These are phyloP conservation scores for Phylloporus sp. DNA, from an alignment of 768 basidiomycete species.

Conservation along the genomic window DNA sequence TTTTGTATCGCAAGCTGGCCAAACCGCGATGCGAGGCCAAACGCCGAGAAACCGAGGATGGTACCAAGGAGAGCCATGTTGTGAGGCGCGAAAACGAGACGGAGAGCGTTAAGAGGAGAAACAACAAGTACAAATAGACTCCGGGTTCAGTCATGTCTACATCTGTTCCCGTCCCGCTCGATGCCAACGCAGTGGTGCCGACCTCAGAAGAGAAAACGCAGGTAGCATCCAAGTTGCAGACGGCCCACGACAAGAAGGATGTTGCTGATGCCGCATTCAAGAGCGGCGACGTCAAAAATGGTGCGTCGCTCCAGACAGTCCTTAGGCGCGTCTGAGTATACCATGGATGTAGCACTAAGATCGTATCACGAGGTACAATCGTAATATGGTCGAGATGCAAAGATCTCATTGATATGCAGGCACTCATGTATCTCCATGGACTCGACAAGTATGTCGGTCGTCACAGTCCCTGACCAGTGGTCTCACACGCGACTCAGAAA, in stretches of 20 bases:
- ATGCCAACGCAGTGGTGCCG: slow-evolving; percentile 16
- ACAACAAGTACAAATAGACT: slow-evolving; percentile 26
- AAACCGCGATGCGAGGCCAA: slow-evolving; percentile 78
- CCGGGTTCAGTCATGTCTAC: slow-evolving; percentile 17
- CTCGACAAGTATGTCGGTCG: slow-evolving; percentile 61
- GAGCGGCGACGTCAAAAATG: slow-evolving; percentile 52
- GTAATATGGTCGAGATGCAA: background rate
- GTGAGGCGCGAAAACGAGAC: slow-evolving; percentile 1
- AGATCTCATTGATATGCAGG: slow-evolving; percentile 34
- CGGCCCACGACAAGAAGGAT: slow-evolving; percentile 64
- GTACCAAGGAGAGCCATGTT: slow-evolving; percentile 53
- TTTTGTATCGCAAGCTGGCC: slow-evolving; percentile 86
- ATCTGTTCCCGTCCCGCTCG: slow-evolving; percentile 12
- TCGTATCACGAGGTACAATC: slow-evolving; percentile 66
- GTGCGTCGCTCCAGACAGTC: slow-evolving; percentile 33
- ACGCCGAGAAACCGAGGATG: slow-evolving; percentile 71
- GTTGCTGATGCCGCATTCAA: slow-evolving; percentile 66
- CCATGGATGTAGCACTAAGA: slow-evolving; percentile 47
- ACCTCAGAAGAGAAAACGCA: slow-evolving; percentile 24
- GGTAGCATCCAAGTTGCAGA: slow-evolving; percentile 48
- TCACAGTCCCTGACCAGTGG: background rate
- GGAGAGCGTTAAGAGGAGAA: slow-evolving; percentile 12
- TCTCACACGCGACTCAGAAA: slow-evolving; percentile 36
- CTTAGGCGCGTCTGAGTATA: slow-evolving; percentile 2
- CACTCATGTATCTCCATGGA: slow-evolving; percentile 68